Base-by-base conservation (phyloP, 306 rosid species). In the Trichosanthes truncata region DNA sequence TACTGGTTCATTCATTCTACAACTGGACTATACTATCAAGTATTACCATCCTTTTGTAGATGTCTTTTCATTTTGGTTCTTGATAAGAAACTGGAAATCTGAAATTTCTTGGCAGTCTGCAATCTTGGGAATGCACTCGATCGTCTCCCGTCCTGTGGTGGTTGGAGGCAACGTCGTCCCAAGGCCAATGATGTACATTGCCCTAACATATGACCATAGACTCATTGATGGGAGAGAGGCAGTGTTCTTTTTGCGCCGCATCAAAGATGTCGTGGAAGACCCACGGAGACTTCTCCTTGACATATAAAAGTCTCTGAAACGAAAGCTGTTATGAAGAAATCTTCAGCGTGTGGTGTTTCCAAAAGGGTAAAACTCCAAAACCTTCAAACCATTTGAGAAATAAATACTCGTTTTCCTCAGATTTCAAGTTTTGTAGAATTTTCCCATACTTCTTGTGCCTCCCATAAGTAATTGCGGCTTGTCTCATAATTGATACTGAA, bases 201-300 rank as follows among this genome's bases (percentile, higher is more conserved):
- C 96, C 81, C 87, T 92, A 67, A 92, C 96, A n/a, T 92, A 92
- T 63, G 97, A 92, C 78, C 96, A 89, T 53, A 84, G 97, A 83
- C 84, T 90, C 53, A 92, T 92, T 74, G 97, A 92, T 74, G 97
- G 96, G 76, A 92, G 96, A 89, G 97, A 92, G 96, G 97, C 97
- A 3, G 96, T 90, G 68, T 90, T 80, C 90, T 92, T 92, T 56
- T 84, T 92, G 85, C 88, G 92, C 69, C 92, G 93, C 75, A 88
- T 92, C 86, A 92, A 92, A 77, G 96, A 92, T 72, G 80, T 84
- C 0, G 92, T 89, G 26, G 96, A 92, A 85, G 97, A 92, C 80
- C 92, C 93, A 48, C 84, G 92, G 36, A 90, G 92, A 85, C 96
- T 89, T 83, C 90, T 92, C 79, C 96, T 92, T 31, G 92, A 88